Evolutionary conservation across 2,329 filamentous ascomycete genomes (phyloP).

Genomic region (Claviceps arundinis): DNA sequence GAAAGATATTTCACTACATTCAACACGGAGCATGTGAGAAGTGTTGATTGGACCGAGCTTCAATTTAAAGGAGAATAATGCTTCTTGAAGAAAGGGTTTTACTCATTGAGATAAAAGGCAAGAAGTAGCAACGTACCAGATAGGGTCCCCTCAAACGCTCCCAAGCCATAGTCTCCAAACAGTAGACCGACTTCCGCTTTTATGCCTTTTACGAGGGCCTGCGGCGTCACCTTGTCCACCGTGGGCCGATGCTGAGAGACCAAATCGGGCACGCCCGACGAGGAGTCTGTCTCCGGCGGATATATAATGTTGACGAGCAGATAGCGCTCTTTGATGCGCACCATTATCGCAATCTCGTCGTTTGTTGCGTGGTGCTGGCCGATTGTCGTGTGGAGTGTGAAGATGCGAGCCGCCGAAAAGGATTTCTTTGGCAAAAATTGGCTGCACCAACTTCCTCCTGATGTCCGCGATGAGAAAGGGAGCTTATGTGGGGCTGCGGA

Average conservation of each 20-base stretch:
- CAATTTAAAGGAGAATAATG: constrained; percentile 1
- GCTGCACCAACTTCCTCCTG: background rate
- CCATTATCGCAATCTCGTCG: constrained; percentile 45
- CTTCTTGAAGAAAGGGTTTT: background rate
- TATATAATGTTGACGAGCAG: constrained; percentile 91
- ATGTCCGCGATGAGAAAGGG: background rate
- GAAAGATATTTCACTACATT: constrained; percentile 79
- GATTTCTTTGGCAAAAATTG: background rate
- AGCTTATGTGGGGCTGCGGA: background rate
- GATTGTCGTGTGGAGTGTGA: too few species aligned
- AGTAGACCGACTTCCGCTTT: constrained; percentile 55
- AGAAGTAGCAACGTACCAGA: constrained; percentile 36
- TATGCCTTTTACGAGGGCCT: constrained; percentile 54
- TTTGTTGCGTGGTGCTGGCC: background rate
- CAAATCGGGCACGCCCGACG: constrained; percentile 38
- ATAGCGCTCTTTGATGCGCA: constrained; percentile 92
- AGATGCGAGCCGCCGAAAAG: background rate
- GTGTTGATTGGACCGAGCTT: background rate
- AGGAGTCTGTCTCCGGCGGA: constrained; percentile 39
- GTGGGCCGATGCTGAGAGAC: constrained; percentile 71
- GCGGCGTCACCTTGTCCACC: constrained; percentile 53
- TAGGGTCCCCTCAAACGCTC: constrained; percentile 55
- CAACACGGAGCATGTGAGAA: background rate
- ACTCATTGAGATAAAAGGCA: background rate
- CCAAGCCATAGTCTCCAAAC: constrained; percentile 82